Base-by-base conservation (phyloP, 148 eudicot genomes). In the Chenopodium berlandieri region DNA sequence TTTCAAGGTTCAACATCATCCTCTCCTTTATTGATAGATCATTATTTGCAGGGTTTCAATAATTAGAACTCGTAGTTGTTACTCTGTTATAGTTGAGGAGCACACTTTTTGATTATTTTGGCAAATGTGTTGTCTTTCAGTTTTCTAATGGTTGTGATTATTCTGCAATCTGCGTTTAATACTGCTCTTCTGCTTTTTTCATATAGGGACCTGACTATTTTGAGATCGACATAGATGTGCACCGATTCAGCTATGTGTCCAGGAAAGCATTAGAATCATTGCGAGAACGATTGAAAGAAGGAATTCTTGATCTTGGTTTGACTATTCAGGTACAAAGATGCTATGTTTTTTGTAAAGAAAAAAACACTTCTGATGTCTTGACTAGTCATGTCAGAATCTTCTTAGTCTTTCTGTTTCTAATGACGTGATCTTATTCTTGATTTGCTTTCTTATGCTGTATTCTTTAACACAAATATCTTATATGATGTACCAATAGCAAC, bases 191-290 rank as follows among this genome's bases (percentile, higher is more conserved):
- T 58, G 14, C 32, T 40, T 58, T 14, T 40, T 34, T 5, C 22
- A 46, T 86, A 74, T 88, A 94, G 98, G 98, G 98, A 74, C 86
- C 89, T 22, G 92, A 93, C 78, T 94, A 94, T 87, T 89, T 94
- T 84, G 98, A 94, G 80, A 89, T 94, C 77, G 98, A 94, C 81
- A 92, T 94, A 34, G 98, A 94, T 82, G 89, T 94, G 63, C 98
- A 94, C 69, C 92, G 97, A 0, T 94, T 94, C 89, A 93, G 98
- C 87, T 94, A 84, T 82, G 91, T 94, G 84, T 88, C 95, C 12
- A 90, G 97, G 77, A 94, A 87, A 85, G 98, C 97, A 48, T 86
- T 94, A 77, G 89, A 94, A 64, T 88, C 95, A 63, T 87, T 94
- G 20, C 78, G 97, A 31, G 98, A 91, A 79, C 89, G 95, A 14